Evolutionary conservation across 768 basidiomycete species (phyloP), one percentile per base, ranked within the genome.

Genomic region (Boletus sp.): DNA sequence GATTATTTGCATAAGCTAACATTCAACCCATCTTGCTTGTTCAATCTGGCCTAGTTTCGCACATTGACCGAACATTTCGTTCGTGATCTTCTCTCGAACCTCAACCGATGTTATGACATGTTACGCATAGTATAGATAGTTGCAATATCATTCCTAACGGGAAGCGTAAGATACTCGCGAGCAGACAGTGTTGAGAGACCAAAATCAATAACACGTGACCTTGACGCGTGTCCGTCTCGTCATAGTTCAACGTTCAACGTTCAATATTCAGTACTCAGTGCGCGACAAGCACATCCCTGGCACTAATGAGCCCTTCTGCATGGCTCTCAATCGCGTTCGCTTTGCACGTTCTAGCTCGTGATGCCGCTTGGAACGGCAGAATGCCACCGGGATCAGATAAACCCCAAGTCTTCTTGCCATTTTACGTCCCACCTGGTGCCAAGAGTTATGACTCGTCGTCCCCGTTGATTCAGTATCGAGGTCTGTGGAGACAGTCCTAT

Each of bases 301-400:
- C 29, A 17, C 60, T 7, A 29, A 64, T 64, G 63, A 55, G 23
- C 23, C 33, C n/a, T 25, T 32, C 3, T 19, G 2, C 23, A 2
- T 55, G 53, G 54, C 30, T 58, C 5, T 33, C 51, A 8, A 40
- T 67, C 5, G 46, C 33, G 9, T 42, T 63, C 11, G 50, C 30
- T 34, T 43, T 51, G 21, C 42, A 46, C 8, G 44, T 40, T 47
- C 41, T 60, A 9, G 56, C 60, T 21, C 52, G 54, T 6, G 77
- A 84, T 29, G 70, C 76, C 21, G 84, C 88, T 27, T 90, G 88
- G 88, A 88, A 88, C 58, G 87, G 89, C 0, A 74, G 82, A 59
- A 74, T 78, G 7, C 69, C 64, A 1, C 75, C 79, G 19, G 82
- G 75, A 15, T 78, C 85, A 17, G 75, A 70, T 13, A 70, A 66